Conservation (phyloP, 257 asterid species). For the Solanum sitiens region DNA sequence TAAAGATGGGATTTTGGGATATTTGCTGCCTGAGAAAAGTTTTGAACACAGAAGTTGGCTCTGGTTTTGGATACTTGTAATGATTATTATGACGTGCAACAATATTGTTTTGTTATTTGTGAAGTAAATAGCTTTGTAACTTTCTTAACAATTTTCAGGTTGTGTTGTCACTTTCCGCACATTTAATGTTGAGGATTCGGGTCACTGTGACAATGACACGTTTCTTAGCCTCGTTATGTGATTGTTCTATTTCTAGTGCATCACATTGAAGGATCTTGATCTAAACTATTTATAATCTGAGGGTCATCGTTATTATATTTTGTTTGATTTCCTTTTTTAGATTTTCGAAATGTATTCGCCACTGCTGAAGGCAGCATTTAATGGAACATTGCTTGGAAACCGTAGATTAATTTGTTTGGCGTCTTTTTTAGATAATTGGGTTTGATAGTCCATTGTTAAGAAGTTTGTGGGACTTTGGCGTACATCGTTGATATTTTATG, state of each 20-base stretch:
- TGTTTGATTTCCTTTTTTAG: background rate
- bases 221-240: background rate
- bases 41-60: background rate
- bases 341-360: background rate
- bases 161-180: background rate
- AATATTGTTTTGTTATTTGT: background rate
- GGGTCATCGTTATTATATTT: background rate
- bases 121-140: background rate
- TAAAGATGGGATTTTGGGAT: background rate
- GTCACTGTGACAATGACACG: background rate
- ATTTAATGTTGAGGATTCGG: background rate
- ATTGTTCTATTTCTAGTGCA: background rate
- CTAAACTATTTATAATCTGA: background rate
- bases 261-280: background rate
- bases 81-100: background rate
- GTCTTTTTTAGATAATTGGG: background rate
- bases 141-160: background rate
- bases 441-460: background rate
- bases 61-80: background rate
- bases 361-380: background rate
- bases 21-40: background rate
- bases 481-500: background rate
- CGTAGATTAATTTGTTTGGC: background rate
- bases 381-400: background rate
- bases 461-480: background rate